Conservation (phyloP, 495 filamentous ascomycete species). For the Evernia prunastri region DNA sequence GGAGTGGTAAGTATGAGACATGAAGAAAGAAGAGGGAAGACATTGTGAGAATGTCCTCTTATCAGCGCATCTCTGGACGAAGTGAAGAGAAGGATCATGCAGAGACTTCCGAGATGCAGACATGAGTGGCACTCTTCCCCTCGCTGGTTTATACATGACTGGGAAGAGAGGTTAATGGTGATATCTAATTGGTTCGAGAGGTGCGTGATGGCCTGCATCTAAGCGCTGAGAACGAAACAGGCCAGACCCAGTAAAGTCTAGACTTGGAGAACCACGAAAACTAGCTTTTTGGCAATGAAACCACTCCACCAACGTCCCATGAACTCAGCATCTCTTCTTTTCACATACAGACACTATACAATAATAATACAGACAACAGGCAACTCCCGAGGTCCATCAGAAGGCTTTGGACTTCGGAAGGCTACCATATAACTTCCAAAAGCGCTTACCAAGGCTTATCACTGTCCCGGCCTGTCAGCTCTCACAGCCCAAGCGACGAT, state of each 20-base stretch:
- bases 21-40: slow-evolving; percentile 10
- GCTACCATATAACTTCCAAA: neutral
- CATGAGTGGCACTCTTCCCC: slow-evolving; percentile 9
- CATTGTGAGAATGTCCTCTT: slow-evolving; percentile 18
- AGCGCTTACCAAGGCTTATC: neutral
- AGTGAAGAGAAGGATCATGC: slow-evolving; percentile 14
- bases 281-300: neutral
- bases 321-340: neutral
- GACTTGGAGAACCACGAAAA: slow-evolving; percentile 1
- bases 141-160: slow-evolving; percentile 12
- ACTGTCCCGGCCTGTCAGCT: neutral
- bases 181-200: slow-evolving; percentile 17
- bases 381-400: too few species aligned
- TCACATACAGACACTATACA: neutral
- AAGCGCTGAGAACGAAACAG: slow-evolving; percentile 7
- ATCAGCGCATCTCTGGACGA: slow-evolving; percentile 10
- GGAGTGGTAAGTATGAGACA: slow-evolving; percentile 10
- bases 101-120: slow-evolving; percentile 6
- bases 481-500: neutral
- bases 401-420: too few species aligned
- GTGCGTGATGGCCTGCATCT: slow-evolving; percentile 14
- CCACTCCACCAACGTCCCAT: neutral
- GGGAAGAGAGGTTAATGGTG: slow-evolving; percentile 11
- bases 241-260: slow-evolving; percentile 4
- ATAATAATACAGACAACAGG: too few species aligned